Evolutionary conservation across 345 rosid genomes (phyloP), one percentile per base, ranked within the genome.

Genomic region (Barbarea vulgaris): DNA sequence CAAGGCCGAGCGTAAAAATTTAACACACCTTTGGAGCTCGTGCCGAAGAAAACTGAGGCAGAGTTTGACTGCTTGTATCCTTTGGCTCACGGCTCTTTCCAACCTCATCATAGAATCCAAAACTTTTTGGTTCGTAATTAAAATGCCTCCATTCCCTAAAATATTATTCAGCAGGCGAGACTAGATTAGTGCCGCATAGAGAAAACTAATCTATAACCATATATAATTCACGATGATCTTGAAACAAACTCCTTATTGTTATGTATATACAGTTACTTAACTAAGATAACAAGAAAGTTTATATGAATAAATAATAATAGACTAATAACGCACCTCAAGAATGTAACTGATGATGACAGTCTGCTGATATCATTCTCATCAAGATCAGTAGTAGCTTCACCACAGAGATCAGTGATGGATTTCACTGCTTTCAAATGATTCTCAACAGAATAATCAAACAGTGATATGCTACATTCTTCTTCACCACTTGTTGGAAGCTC

Each of bases 1-100:
- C 3, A 57, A 58, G 34, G 57, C 7, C 5, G 7, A 69, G 54
- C 6, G 65, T 1, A 63, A 44, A 55, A 34, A 77, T 28, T 37
- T 24, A 51, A 24, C 64, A 68, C 79, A 95, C 96, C 91, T 82
- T 81, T 7, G 89, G 91, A 71, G 86, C 86, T 65, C 88, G 65
- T 27, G 92, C 87, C 0, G 99, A 89, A 51, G 99, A 95, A 83
- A 95, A 90, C 22, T 87, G 98, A 52, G 93, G 93, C 76, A 95
- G 78, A 44, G 53, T 77, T 15, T 63, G 76, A 55, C n/a, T 44
- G 60, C 18, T 78, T n/a, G 81, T 64, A 50, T 18, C 75, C 52
- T 70, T 71, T 56, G 63, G 54, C 56, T 66, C 80, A 61, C 66
- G 36, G 60, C 55, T 25, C 63, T 56, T 44, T 46, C 9, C 78